Conservation (phyloP, 2,329 filamentous ascomycete species). For the Pyricularia grisea region DNA sequence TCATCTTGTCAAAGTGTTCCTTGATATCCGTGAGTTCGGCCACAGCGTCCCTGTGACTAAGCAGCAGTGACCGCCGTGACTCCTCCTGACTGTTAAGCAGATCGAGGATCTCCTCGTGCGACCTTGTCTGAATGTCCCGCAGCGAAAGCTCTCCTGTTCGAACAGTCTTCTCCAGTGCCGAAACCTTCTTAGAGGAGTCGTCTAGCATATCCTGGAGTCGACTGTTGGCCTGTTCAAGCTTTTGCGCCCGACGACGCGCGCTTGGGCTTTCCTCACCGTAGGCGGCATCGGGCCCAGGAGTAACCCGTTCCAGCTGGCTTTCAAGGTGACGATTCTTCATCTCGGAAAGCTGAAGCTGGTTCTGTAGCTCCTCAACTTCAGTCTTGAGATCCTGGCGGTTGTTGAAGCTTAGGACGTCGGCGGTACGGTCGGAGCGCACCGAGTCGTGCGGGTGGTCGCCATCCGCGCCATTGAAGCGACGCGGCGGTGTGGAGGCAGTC, state of each 20-base stretch:
- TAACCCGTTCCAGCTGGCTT: conserved; percentile 67
- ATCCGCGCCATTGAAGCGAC: conserved; percentile 56
- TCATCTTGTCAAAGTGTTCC: conserved; percentile 75
- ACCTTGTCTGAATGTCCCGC: conserved; percentile 84
- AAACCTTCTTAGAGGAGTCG: conserved; percentile 87
- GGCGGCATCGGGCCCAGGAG: conserved; percentile 48
- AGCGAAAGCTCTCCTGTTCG: conserved; percentile 80
- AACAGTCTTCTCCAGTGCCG: conserved; percentile 76
- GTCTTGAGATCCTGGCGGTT: conserved; percentile 84
- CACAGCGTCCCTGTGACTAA: conserved; percentile 77
- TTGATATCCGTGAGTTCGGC: conserved; percentile 82
- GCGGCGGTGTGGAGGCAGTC: conserved; percentile 63
- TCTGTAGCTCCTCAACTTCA: conserved; percentile 86
- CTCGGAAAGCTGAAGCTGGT: conserved; percentile 84
- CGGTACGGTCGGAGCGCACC: conserved; percentile 72
- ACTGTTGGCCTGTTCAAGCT: conserved; percentile 86
- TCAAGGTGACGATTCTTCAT: conserved; percentile 94
- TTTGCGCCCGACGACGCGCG: conserved; percentile 72
- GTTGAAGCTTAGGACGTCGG: conserved; percentile 76
- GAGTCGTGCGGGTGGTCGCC: conserved; percentile 52
- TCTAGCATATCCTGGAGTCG: conserved; percentile 90
- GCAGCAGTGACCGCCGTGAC: conserved; percentile 69
- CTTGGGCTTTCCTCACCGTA: conserved; percentile 50
- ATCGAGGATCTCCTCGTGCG: conserved; percentile 89
- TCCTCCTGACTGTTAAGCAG: conserved; percentile 90